These are phyloP conservation scores for Trichoderma sp. DNA, from an alignment of 2,329 filamentous ascomycete genomes.

Conservation along the genomic window DNA sequence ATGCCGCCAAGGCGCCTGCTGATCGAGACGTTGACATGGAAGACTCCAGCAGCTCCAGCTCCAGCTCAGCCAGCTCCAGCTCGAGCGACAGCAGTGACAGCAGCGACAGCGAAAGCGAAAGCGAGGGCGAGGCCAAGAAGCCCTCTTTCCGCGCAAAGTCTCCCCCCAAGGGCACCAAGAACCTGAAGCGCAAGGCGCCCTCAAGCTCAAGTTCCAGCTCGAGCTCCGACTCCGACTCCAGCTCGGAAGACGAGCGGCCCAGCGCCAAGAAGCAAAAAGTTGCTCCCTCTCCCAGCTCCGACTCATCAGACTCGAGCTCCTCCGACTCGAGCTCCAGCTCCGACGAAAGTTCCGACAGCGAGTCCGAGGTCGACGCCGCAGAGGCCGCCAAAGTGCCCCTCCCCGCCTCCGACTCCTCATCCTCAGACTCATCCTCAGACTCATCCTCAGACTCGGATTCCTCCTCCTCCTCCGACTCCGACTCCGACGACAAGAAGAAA, in stretches of 20 bases:
- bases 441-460: slow-evolving; percentile 25
- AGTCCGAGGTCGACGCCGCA: slow-evolving; percentile 35
- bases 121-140: slow-evolving; percentile 22
- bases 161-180: slow-evolving; percentile 26
- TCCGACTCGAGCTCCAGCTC: slow-evolving; percentile 33
- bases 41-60: slow-evolving; percentile 17
- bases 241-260: slow-evolving; percentile 44
- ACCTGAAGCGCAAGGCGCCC: slow-evolving; percentile 42
- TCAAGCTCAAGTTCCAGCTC: slow-evolving; percentile 27
- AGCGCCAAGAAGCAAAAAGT: slow-evolving; percentile 52
- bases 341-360: slow-evolving; percentile 40
- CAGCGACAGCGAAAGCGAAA: slow-evolving; percentile 29
- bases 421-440: slow-evolving; percentile 26
- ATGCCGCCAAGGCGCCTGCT: slow-evolving; percentile 22
- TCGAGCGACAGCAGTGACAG: slow-evolving; percentile 30
- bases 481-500: slow-evolving; percentile 35
- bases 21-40: slow-evolving; percentile 25
- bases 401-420: slow-evolving; percentile 38
- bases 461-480: slow-evolving; percentile 36
- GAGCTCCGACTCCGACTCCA: slow-evolving; percentile 24
- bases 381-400: slow-evolving; percentile 42
- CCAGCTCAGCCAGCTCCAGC: slow-evolving; percentile 26
- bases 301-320: slow-evolving; percentile 27
- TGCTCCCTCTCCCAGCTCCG: slow-evolving; percentile 24
- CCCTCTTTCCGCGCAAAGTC: slow-evolving; percentile 23